Evolutionary conservation across 495 filamentous ascomycete species (phyloP), one percentile per base, ranked within the genome.

Genomic region (Penicillium mononematosum): DNA sequence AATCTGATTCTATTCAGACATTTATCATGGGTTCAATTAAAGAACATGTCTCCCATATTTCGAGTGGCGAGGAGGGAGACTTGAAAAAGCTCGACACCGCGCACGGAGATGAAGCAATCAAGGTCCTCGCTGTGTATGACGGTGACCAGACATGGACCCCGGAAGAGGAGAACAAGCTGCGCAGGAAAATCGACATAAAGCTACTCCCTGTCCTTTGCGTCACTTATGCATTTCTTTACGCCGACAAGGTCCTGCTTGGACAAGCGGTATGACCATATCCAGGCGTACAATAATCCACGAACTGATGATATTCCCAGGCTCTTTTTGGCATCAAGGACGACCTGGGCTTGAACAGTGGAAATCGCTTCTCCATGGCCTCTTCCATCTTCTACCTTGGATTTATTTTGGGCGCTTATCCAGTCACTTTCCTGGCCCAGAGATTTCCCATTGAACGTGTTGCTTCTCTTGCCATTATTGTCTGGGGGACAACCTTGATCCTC

Each of bases 191-290:
- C 34, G 78, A 81, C 59, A 58, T 62, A 50, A 70, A 75, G 34
- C 24, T 82, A 17, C 72, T 81, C 67, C 79, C 78, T 5, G 65
- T 75, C 20, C 43, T 70, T 10, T 70, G 67, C 39, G 8, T 63
- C 11, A 67, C 62, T 5, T 71, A 67, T 45, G 66, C 60, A 1
- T 58, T 82, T 27, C 75, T 79, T 41, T 80, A 76, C 60, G 73
- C 81, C 31, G 80, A 83, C 63, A 82, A 82, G 48, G 77, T 75
- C 19, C 76, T 80, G 16, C 65, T 79, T 31, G 77, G 71, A 14
- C 80, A 80, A 62, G 74, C 78, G 56, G 67, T 70, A 75, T 53
- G 68, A 62, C 58, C 71, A 32, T 52, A 71, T 22, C 55, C 61
- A 25, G 50, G 70, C 22, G 53, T 71, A 3, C 68, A 55, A 27